A percentile compares a stretch with the other conserved stretches of the same genome.
Evolutionary conservation across 495 filamentous ascomycete species (phyloP).

Genomic region (Extremus antarcticus): DNA sequence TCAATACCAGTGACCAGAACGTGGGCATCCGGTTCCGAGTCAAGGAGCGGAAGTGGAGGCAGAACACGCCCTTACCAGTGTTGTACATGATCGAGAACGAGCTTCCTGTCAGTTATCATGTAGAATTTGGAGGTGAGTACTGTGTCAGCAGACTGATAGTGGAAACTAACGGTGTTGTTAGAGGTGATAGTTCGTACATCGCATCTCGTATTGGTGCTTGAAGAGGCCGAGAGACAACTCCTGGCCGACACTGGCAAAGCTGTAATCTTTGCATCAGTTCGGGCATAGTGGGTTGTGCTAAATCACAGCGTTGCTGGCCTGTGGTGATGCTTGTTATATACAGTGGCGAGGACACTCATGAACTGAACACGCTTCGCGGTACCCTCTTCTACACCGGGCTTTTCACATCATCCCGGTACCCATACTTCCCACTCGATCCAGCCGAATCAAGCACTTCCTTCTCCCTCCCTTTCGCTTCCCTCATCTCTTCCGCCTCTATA

Average conservation of each 20-base stretch:
- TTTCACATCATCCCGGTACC: neutral
- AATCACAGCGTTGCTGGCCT: no score
- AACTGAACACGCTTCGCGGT: no score
- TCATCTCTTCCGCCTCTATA: constrained; percentile 16
- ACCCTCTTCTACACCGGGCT: neutral
- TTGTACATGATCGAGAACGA: constrained; percentile 27
- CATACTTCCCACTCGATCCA: neutral
- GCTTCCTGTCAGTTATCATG: constrained; percentile 28
- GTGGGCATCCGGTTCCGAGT: constrained; percentile 30
- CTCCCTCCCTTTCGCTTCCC: constrained; percentile 6
- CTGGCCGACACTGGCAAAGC: constrained; percentile 27
- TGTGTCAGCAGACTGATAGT: neutral
- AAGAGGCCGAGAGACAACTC: constrained; percentile 26
- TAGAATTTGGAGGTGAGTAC: constrained; percentile 32
- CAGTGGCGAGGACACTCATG: no score
- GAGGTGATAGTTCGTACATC: constrained; percentile 32
- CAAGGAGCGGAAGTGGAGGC: constrained; percentile 21
- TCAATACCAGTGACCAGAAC: constrained; percentile 24
- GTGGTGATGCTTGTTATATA: no score
- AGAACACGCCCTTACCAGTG: constrained; percentile 17
- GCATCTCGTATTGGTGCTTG: constrained; percentile 29
- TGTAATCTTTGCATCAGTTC: constrained; percentile 32
- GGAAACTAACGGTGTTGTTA: constrained; percentile 3
- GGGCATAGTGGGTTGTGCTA: neutral
- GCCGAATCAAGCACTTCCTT: constrained; percentile 8